phyloP scores from a whole-genome alignment of 805 yeast species.

The Kodamaea hsintzibuensis region DNA sequence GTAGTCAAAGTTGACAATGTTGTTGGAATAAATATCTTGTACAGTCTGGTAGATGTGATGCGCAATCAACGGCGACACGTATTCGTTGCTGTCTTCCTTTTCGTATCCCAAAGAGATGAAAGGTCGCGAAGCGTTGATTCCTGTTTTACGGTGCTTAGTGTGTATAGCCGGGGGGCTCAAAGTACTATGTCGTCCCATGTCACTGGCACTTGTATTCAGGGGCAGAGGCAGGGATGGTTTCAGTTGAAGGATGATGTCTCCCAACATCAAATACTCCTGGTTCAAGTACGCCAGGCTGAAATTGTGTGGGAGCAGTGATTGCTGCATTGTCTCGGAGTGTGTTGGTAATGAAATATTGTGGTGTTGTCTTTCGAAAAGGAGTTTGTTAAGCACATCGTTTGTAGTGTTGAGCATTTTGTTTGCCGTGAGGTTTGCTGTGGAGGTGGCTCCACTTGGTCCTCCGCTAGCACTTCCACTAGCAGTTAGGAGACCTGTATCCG shows the following conservation, averaged over 20 bases:
- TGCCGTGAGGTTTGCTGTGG: not conserved
- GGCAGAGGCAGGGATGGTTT: slow-evolving; percentile 44
- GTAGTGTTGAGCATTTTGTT: slow-evolving; percentile 20
- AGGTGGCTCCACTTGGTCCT: not conserved
- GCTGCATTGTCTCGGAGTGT: not conserved
- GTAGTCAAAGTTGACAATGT: slow-evolving; percentile 54
- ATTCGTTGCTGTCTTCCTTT: slow-evolving; percentile 29
- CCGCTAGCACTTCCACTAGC: too few species aligned
- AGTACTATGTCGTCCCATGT: slow-evolving; percentile 9
- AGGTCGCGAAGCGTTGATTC: slow-evolving; percentile 25
- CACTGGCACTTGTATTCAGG: slow-evolving; percentile 27
- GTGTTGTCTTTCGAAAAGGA: slow-evolving; percentile 11
- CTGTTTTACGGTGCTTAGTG: slow-evolving; percentile 1
- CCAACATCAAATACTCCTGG: slow-evolving; percentile 52
- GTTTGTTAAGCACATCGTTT: slow-evolving; percentile 15
- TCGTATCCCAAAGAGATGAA: slow-evolving; percentile 40
- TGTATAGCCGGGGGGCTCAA: slow-evolving; percentile 7
- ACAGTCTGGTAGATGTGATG: slow-evolving; percentile 55
- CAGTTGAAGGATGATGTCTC: slow-evolving; percentile 45
- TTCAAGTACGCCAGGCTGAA: slow-evolving; percentile 49
- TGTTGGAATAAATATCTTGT: slow-evolving; percentile 51
- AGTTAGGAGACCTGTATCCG: too few species aligned
- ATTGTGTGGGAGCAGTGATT: slow-evolving; percentile 13
- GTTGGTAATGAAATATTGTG: slow-evolving; percentile 16
- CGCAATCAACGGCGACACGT: slow-evolving; percentile 57